A percentile compares a stretch with the other conserved stretches of the same genome.
Evolutionary conservation across 805 yeast genomes (phyloP).

Genomic region (Brettanomyces nanus): DNA sequence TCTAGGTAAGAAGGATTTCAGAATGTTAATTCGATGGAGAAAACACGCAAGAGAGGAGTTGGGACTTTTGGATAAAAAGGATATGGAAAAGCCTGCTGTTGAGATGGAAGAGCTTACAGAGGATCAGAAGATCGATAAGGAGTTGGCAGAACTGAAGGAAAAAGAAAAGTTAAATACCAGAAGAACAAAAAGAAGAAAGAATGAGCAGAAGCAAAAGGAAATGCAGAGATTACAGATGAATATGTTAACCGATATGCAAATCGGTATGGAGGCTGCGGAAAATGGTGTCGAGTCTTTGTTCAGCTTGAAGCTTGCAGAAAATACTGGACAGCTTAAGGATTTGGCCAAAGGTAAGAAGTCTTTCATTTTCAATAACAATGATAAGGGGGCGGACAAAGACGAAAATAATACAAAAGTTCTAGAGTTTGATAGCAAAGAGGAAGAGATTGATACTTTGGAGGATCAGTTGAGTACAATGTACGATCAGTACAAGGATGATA

Average conservation of each 20-base stretch:
- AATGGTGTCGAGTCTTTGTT: slow-evolving; percentile 74
- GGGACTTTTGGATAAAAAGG: slow-evolving; percentile 54
- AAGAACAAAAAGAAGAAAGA: slow-evolving; percentile 74
- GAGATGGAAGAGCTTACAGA: slow-evolving; percentile 72
- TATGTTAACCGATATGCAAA: slow-evolving; percentile 86
- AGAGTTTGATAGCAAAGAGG: slow-evolving; percentile 30
- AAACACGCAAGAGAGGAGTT: slow-evolving; percentile 71
- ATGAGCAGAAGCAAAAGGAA: slow-evolving; percentile 82
- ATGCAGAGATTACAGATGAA: slow-evolving; percentile 89
- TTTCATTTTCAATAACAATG: slow-evolving; percentile 52
- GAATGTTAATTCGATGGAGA: slow-evolving; percentile 80
- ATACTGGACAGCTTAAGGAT: slow-evolving; percentile 71
- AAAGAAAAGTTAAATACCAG: slow-evolving; percentile 61
- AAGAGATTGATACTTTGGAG: slow-evolving; percentile 63
- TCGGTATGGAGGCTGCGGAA: slow-evolving; percentile 87
- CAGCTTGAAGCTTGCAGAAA: slow-evolving; percentile 77
- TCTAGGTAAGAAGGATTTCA: slow-evolving; percentile 89
- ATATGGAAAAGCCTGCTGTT: slow-evolving; percentile 38
- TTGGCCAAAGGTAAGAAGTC: slow-evolving; percentile 69
- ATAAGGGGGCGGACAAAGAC: slow-evolving; percentile 31
- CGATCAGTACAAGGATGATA: slow-evolving; percentile 53
- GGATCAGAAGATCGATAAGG: slow-evolving; percentile 84
- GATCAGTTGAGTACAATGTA: slow-evolving; percentile 81
- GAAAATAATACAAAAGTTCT: slow-evolving; percentile 43
- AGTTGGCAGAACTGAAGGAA: slow-evolving; percentile 63